Conservation (phyloP, 306 rosid genomes). For the Ziziphus jujuba region DNA sequence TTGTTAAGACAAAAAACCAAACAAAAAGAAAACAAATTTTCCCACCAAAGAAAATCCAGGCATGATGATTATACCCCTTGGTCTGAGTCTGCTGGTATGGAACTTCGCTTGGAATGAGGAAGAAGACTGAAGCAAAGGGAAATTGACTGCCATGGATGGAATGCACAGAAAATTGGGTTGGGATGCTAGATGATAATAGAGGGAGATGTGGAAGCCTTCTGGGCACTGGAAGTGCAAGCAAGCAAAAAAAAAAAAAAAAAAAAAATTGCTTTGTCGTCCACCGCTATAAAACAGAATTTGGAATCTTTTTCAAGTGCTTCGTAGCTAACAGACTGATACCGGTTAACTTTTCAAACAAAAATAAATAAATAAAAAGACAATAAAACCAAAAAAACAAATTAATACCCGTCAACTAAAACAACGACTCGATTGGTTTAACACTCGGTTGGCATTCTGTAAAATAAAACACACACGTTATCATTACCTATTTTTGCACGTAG, state of each 20-base stretch:
- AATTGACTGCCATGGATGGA: slow-evolving; percentile 62
- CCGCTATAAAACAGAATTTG: background rate
- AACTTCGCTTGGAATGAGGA: slow-evolving; percentile 31
- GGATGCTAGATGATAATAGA: background rate
- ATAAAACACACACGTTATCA: too few species aligned
- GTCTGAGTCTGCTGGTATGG: slow-evolving; percentile 29
- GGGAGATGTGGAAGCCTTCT: slow-evolving; percentile 7
- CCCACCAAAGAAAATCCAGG: background rate
- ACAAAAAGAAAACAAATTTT: background rate
- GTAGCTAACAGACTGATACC: too few species aligned
- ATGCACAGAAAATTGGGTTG: slow-evolving; percentile 1
- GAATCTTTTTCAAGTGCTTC: slow-evolving; percentile 4
- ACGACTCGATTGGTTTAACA: too few species aligned
- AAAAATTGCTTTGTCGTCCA: slow-evolving; percentile 1
- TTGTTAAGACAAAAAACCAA: background rate
- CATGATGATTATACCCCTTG: slow-evolving; percentile 30
- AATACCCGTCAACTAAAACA: too few species aligned
- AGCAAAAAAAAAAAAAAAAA: too few species aligned
- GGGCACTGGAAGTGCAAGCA: slow-evolving; percentile 9
- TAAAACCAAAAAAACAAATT: too few species aligned
- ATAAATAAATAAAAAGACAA: too few species aligned
- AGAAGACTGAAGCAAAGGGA: slow-evolving; percentile 42
- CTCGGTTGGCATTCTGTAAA: too few species aligned
- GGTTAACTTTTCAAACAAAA: too few species aligned
- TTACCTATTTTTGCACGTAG: too few species aligned